Evolutionary conservation across 768 basidiomycete species (phyloP), one percentile per base, ranked within the genome.

Genomic region (Lentinula raphanica): DNA sequence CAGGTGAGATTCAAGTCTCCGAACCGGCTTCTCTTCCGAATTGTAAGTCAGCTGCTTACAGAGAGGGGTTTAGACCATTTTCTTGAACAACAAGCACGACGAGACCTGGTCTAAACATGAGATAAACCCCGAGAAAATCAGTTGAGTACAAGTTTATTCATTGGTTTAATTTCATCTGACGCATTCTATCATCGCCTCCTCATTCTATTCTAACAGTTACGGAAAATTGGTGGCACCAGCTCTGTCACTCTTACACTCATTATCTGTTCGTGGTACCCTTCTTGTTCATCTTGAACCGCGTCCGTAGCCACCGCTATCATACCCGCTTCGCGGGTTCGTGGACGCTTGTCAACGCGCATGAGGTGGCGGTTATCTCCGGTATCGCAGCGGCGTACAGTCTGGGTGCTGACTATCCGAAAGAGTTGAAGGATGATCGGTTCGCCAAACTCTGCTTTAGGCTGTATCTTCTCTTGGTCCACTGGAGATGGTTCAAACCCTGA

Each of bases 151-250:
- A 9, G 12, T 2, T 38, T 28, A 21, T 23, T n/a, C 17, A 8
- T n/a, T 29, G 3, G 29, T 13, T 46, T 17, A 9, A 17, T 35
- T 51, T 51, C 19, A 19, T 36, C 9, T 35, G 8, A 35, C 17
- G 19, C 8, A 36, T 51, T 51, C 1, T 15, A 35, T 31, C 7
- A 39, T 36, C 28, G 42, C 3, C 5, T 38, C 35, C 9, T 46
- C 11, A 46, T 21, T 6, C 32, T 1, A 29, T 3, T 1, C 11
- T 5, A 21, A 25, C 44, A 57, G 46, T 57, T 48, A 35, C 56
- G 21, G 70, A 74, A 66, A 72, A 73, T 60, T 74, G 72, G 74
- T 76, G 74, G 75, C 74, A 76, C 64, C 75, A 76, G 63, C 72
- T 75, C 57, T 70, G 71, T 48, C 74, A 77, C 56, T 67, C 71